Base-by-base conservation (phyloP, 1,139 yeast genomes). In the Nakaseomyces bracarensis region DNA sequence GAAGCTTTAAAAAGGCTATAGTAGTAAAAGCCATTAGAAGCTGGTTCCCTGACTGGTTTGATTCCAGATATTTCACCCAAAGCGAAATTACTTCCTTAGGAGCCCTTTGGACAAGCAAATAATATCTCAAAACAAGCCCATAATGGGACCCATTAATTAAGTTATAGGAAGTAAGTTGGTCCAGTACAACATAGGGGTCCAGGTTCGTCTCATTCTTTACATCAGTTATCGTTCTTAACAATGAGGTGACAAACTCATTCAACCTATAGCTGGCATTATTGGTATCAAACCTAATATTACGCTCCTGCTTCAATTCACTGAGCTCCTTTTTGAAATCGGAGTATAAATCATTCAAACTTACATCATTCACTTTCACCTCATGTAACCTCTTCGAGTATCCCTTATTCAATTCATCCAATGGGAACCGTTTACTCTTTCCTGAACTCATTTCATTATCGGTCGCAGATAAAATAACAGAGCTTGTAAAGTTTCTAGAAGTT, bases 11-110 rank as follows among this genome's bases (percentile, higher is more conserved):
- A 13, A 18, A 20, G 3, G 33, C 31, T 9, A 26, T 15, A 8
- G 33, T 28, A 9, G 26, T 37, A 6, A 11, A 19, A 4, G 29
- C 26, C 33, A 37, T 27, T 10, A 27, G 15, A 11, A 27, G 11
- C 8, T 37, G 21, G 13, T 37, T 20, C 9, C 26, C 19, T 4
- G 31, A 11, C 8, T 27, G 10, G 33, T 22, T 33, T 4, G 31
- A 19, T 40, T 55, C 58, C 31, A 59, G 41, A 41, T 51, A 59
- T 34, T 51, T 57, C 2, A 59, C 53, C 63, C 63, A 59, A 16
- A 58, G 43, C 3, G 56, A 54, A 37, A 59, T 47, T 3, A 50
- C 60, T 34, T 58, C 63, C 41, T 57, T 51, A 9, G 50, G 51
- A 22, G 44, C 36, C 15, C 46, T 43, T 15, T 46, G 30, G 2